Conservation (phyloP, 768 basidiomycete species). For the Agaricus subrufescens region DNA sequence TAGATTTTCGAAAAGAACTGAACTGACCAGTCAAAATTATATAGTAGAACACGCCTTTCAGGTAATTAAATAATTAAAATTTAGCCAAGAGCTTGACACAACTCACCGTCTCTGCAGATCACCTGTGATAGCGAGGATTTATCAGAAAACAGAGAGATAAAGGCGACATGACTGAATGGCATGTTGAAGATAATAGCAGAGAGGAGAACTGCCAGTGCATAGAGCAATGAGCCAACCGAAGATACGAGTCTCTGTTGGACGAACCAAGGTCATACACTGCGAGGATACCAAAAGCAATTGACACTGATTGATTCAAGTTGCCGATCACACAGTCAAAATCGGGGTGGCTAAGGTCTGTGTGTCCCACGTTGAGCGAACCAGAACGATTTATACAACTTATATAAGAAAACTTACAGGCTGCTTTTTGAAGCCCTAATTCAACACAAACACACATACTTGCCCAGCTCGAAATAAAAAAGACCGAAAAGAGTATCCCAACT, state of each 20-base stretch:
- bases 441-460: not conserved
- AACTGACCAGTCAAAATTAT: not conserved
- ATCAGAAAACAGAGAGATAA: not conserved
- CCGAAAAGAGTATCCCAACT: not conserved
- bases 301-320: not conserved
- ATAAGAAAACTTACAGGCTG: not conserved
- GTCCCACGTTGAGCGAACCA: not conserved
- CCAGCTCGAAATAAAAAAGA: not conserved
- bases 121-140: not conserved
- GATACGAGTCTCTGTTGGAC: not conserved
- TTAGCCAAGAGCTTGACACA: not conserved
- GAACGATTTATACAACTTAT: too few species aligned
- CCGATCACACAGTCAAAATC: not conserved
- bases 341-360: not conserved
- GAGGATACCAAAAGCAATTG: not conserved
- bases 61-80: not conserved
- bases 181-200: not conserved
- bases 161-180: not conserved
- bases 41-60: constrained; percentile 1
- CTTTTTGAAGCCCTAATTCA: not conserved
- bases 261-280: not conserved
- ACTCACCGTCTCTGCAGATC: not conserved
- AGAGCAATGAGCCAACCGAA: not conserved
- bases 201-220: not conserved
- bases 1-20: not conserved